These are phyloP conservation scores for Bryum argenteum DNA, from an alignment of 225 moss, liverwort and hornwort genomes.

Conservation along the genomic window DNA sequence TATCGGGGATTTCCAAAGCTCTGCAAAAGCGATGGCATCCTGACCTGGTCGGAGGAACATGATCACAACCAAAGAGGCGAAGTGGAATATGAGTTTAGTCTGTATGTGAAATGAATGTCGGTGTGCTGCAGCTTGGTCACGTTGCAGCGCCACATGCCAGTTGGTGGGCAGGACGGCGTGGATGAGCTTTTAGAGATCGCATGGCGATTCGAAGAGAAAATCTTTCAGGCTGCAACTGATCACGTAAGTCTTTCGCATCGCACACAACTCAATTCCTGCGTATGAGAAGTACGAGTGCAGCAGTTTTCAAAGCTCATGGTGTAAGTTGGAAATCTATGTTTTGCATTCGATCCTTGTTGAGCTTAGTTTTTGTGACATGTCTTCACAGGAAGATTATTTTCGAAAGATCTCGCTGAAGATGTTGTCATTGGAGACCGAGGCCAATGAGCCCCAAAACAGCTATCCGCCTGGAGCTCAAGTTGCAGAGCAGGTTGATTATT, in stretches of 20 bases:
- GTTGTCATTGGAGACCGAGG: conserved; percentile 90
- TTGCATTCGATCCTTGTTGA: background rate
- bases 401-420: conserved; percentile 97
- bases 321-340: background rate
- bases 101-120: background rate
- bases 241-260: conserved; percentile 32
- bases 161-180: conserved; percentile 51
- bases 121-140: conserved; percentile 57
- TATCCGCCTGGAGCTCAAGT: conserved; percentile 46
- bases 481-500: conserved; percentile 45
- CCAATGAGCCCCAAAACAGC: conserved; percentile 58
- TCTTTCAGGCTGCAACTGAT: conserved; percentile 60
- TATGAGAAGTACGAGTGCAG: background rate
- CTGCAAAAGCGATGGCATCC: background rate
- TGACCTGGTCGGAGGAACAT: conserved; percentile 3
- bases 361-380: background rate
- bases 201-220: conserved; percentile 73
- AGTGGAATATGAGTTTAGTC: too few relatives aligned
- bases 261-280: background rate
- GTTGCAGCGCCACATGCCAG: conserved; percentile 62
- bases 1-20: background rate
- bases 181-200: conserved; percentile 62
- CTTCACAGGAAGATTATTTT: conserved; percentile 87
- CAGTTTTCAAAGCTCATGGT: background rate
- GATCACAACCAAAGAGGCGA: background rate